Evolutionary conservation across 371 early-diverging fungal genomes (phyloP).

Genomic region (Lichtheimia ornata): DNA sequence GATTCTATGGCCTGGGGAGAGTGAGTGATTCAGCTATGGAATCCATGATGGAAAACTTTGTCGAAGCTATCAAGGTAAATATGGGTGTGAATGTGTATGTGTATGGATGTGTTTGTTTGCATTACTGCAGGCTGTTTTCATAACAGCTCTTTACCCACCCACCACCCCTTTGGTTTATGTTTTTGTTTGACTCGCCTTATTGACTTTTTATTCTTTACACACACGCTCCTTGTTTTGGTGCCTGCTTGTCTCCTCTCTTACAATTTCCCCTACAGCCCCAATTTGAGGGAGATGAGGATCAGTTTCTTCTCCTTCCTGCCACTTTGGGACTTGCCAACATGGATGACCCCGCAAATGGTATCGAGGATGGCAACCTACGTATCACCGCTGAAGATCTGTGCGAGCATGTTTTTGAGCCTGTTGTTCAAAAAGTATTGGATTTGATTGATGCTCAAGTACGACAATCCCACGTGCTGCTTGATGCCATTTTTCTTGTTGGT

Average conservation of each 20-base stretch:
- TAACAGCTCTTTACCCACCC: too few relatives aligned
- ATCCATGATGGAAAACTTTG: conserved; percentile 47
- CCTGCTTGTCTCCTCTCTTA: not conserved
- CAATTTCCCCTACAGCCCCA: conserved; percentile 43
- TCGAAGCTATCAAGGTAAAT: conserved; percentile 50
- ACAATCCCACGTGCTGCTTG: conserved; percentile 37
- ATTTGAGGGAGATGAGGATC: conserved; percentile 64
- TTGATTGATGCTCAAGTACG: conserved; percentile 61
- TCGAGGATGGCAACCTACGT: conserved; percentile 59
- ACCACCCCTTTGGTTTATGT: not conserved
- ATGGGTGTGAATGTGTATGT: too few relatives aligned
- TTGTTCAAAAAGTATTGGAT: conserved; percentile 46
- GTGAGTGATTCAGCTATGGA: conserved; percentile 51
- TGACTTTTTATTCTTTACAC: not conserved
- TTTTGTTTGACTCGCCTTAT: not conserved
- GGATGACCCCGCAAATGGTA: conserved; percentile 57
- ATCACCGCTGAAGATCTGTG: conserved; percentile 54
- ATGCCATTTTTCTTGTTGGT: conserved; percentile 63
- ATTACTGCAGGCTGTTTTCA: conserved; percentile 5
- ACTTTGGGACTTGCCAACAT: conserved; percentile 53
- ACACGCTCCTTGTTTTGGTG: not conserved
- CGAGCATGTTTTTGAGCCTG: conserved; percentile 36
- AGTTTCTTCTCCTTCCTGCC: conserved; percentile 56
- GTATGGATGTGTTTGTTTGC: too few relatives aligned
- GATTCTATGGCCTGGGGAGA: conserved; percentile 44